Conservation (phyloP, 208 protist genomes). For the Willaertia magna region DNA sequence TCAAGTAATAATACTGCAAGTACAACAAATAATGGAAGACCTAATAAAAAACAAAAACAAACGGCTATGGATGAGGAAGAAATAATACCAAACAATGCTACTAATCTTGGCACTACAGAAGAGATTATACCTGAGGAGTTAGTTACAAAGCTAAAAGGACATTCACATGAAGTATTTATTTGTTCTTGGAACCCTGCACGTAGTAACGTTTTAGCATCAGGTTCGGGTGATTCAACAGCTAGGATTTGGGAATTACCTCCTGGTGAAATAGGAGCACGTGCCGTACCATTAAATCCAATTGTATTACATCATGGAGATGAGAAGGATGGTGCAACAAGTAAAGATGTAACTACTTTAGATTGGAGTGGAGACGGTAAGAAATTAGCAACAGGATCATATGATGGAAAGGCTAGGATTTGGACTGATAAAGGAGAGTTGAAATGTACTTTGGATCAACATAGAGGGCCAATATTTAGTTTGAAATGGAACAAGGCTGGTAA, state of each 20-base stretch:
- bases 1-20: conserved; percentile 28
- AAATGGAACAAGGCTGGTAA: conserved; percentile 61
- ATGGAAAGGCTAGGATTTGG: conserved; percentile 56
- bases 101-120: background rate
- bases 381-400: conserved; percentile 65
- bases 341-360: conserved; percentile 59
- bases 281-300: conserved; percentile 10
- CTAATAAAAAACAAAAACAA: background rate
- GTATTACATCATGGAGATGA: conserved; percentile 10
- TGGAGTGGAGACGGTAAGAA: conserved; percentile 50
- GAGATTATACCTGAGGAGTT: conserved; percentile 28
- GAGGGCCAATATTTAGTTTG: conserved; percentile 57
- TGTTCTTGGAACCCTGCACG: conserved; percentile 33
- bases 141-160: conserved; percentile 29
- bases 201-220: conserved; percentile 27
- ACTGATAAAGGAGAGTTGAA: conserved; percentile 28
- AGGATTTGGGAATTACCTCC: conserved; percentile 40
- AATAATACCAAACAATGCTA: conserved; percentile 16
- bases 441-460: conserved; percentile 36
- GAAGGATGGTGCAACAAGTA: conserved; percentile 13
- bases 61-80: background rate
- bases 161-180: conserved; percentile 38
- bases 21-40: conserved; percentile 26
- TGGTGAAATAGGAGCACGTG: background rate
- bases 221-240: conserved; percentile 45